Conservation (phyloP, 2,329 filamentous ascomycete genomes). For the Lecanicillium sp. region DNA sequence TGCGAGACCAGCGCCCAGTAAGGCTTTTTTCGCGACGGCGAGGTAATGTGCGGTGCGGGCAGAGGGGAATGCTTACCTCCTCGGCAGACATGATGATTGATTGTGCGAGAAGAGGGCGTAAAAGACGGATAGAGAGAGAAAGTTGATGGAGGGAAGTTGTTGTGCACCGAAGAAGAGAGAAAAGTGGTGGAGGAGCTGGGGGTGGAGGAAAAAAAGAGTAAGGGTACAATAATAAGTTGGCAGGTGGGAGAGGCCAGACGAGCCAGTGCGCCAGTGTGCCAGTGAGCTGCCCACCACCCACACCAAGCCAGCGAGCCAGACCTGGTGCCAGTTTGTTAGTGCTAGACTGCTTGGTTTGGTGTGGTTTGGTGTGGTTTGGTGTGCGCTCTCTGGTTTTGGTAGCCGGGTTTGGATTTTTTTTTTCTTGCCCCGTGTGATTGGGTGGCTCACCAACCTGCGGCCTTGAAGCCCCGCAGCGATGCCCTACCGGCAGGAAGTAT, state of each 20-base stretch:
- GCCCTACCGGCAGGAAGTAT: not conserved
- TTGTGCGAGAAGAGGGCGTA: conserved; percentile 32
- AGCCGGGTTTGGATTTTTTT: conserved; percentile 33
- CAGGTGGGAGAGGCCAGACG: conserved; percentile 2
- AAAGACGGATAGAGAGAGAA: conserved; percentile 21
- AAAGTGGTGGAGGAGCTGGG: conserved; percentile 22
- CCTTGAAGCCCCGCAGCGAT: conserved; percentile 5
- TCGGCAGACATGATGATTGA: conserved; percentile 51
- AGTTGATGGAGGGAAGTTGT: conserved; percentile 16
- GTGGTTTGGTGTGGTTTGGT: too few relatives aligned
- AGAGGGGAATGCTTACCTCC: conserved; percentile 40
- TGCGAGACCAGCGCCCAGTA: conserved; percentile 20
- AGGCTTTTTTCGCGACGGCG: not conserved
- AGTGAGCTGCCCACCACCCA: too few relatives aligned
- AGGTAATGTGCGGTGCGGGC: conserved; percentile 20
- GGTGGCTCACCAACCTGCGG: too few relatives aligned
- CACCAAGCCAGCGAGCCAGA: too few relatives aligned
- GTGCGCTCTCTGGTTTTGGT: too few relatives aligned
- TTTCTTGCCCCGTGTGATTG: conserved; percentile 33
- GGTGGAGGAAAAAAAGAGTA: conserved; percentile 22
- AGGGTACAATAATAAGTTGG: conserved; percentile 18
- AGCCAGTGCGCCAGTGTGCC: not conserved
- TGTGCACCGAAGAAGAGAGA: conserved; percentile 12
- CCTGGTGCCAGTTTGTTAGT: too few relatives aligned
- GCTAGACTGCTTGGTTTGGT: too few relatives aligned